Percentiles rank a stretch among this genome's conserved stretches.
phyloP scores from a whole-genome alignment of 2,329 filamentous ascomycete species.

The Xylariaceae sp. region DNA sequence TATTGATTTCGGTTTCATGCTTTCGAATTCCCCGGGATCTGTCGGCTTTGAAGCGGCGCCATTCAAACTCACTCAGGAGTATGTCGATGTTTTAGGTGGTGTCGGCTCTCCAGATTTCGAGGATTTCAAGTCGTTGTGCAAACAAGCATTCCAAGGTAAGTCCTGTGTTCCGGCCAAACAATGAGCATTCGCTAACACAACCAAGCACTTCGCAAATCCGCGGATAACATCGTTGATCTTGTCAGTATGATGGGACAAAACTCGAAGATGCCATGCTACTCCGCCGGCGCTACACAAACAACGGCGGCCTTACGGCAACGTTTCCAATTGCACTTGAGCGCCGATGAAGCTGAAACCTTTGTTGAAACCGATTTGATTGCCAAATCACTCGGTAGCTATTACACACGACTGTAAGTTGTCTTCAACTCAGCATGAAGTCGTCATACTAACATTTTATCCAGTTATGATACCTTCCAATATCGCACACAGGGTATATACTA shows the following conservation, averaged over 20 bases:
- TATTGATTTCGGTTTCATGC: constrained; percentile 87
- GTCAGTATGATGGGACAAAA: constrained; percentile 80
- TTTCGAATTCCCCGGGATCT: constrained; percentile 77
- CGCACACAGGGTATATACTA: constrained; percentile 83
- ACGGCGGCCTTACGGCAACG: constrained; percentile 65
- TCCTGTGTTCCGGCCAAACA: neutral
- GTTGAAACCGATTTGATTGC: constrained; percentile 73
- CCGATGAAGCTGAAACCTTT: constrained; percentile 74
- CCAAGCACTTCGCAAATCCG: constrained; percentile 67
- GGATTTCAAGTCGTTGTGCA: constrained; percentile 73
- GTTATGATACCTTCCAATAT: constrained; percentile 83
- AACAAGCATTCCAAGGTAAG: constrained; percentile 74
- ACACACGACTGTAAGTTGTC: constrained; percentile 67
- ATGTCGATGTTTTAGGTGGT: constrained; percentile 77
- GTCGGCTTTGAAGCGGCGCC: constrained; percentile 83
- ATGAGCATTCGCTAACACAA: constrained; percentile 1
- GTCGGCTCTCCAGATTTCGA: constrained; percentile 64
- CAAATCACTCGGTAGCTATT: constrained; percentile 82
- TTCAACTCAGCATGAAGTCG: neutral
- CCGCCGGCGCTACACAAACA: constrained; percentile 65
- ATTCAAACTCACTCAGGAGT: constrained; percentile 82
- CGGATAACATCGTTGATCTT: constrained; percentile 74
- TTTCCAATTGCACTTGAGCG: constrained; percentile 77
- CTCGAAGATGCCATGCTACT: constrained; percentile 80
- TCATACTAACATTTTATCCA: constrained; percentile 31